A percentile compares a stretch with the other conserved stretches of the same genome.
Conservation (phyloP, 2,329 filamentous ascomycete species). For the Pseudogymnoascus sp. region DNA sequence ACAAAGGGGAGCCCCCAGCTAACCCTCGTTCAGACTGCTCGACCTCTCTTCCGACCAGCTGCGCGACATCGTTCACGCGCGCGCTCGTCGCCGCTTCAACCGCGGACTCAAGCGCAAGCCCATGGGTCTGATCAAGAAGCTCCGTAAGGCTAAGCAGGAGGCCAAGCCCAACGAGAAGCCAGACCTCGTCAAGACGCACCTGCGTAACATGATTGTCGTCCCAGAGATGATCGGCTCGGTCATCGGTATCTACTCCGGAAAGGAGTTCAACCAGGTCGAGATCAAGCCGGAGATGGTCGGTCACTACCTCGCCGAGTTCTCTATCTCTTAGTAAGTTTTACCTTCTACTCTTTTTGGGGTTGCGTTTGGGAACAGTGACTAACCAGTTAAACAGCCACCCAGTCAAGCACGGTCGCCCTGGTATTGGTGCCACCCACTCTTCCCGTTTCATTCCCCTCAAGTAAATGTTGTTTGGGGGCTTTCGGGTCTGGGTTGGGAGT, state of each 20-base stretch:
- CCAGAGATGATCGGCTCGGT: conserved; percentile 99
- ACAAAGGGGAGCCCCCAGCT: conserved; percentile 29
- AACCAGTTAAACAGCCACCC: conserved; percentile 67
- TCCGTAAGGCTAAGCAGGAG: conserved; percentile 98
- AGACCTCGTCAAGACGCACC: conserved; percentile 97
- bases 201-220: conserved; percentile 99
- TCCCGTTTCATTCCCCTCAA: conserved; percentile 99
- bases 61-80: conserved; percentile 98
- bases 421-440: conserved; percentile 99
- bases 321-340: conserved; percentile 93
- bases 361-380: conserved; percentile 30
- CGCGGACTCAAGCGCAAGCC: conserved; percentile 99
- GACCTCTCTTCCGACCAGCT: conserved; percentile 98
- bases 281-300: conserved; percentile 99
- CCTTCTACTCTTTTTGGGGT: not conserved
- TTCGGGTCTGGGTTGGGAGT: not conserved
- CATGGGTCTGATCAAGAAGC: conserved; percentile 99
- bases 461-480: conserved; percentile 45
- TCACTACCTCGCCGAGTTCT: conserved; percentile 99
- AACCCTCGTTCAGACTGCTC: conserved; percentile 63
- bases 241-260: conserved; percentile 98
- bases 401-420: conserved; percentile 99
- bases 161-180: conserved; percentile 99
- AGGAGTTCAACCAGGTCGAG: conserved; percentile 99
- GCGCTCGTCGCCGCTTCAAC: conserved; percentile 98